phyloP scores from a whole-genome alignment of 139 green algal genomes.

The Microglena sp. region DNA sequence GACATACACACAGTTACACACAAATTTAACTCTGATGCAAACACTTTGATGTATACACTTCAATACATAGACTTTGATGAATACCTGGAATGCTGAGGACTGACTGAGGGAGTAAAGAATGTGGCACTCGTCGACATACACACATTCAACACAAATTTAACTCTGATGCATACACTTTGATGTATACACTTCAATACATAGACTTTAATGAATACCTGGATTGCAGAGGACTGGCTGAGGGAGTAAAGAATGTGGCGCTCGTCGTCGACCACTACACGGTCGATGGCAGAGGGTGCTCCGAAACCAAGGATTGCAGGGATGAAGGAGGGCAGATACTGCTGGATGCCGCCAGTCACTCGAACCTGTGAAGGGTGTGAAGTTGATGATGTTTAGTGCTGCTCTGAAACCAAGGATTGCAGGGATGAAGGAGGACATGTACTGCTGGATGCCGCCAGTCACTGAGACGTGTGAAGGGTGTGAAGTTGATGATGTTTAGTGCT shows the following conservation, averaged over 20 bases:
- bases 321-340: conserved; percentile 52
- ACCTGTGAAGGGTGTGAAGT: conserved; percentile 16
- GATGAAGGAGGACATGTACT: background rate
- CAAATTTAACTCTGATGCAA: too few species aligned
- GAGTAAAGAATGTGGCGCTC: conserved; percentile 78
- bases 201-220: conserved; percentile 47
- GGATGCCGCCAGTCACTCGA: conserved; percentile 41
- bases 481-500: background rate
- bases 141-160: too few species aligned
- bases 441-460: background rate
- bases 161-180: too few species aligned
- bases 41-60: too few species aligned
- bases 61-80: too few species aligned
- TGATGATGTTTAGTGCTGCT: background rate
- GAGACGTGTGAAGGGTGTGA: conserved; percentile 11
- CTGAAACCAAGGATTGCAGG: conserved; percentile 11
- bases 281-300: conserved; percentile 34
- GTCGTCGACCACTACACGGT: conserved; percentile 68
- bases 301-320: conserved; percentile 52
- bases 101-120: background rate
- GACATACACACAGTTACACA: too few species aligned
- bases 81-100: background rate
- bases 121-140: too few species aligned
- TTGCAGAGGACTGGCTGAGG: conserved; percentile 41
- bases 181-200: too few species aligned